phyloP scores from a whole-genome alignment of 2,329 filamentous ascomycete genomes.

The Trichothecium sympodiale region DNA sequence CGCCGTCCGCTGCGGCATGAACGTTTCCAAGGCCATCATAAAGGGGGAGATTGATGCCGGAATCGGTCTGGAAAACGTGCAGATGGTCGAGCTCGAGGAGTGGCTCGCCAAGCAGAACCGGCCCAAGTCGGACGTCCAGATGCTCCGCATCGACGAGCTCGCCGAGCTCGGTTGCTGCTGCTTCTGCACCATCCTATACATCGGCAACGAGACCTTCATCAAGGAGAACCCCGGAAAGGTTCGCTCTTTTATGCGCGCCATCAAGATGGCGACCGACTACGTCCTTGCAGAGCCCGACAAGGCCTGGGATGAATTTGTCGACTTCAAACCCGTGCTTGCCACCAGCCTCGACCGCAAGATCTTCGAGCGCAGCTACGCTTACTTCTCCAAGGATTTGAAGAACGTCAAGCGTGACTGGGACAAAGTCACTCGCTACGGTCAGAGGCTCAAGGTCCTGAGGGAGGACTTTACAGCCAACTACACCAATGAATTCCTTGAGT shows the following conservation, averaged over 20 bases:
- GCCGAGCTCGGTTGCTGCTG: slow-evolving; percentile 74
- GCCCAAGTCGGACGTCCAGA: slow-evolving; percentile 57
- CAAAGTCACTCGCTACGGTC: slow-evolving; percentile 69
- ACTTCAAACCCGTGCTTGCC: slow-evolving; percentile 61
- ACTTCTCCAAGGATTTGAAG: slow-evolving; percentile 64
- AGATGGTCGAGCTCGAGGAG: slow-evolving; percentile 73
- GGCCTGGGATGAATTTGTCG: slow-evolving; percentile 59
- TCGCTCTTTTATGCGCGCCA: slow-evolving; percentile 56
- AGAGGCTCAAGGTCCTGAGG: slow-evolving; percentile 58
- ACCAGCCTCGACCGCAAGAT: slow-evolving; percentile 64
- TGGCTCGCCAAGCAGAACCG: slow-evolving; percentile 57
- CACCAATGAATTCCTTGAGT: slow-evolving; percentile 59
- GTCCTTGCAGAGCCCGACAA: slow-evolving; percentile 51
- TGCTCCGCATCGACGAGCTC: slow-evolving; percentile 72
- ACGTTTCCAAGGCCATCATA: slow-evolving; percentile 68
- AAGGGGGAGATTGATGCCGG: slow-evolving; percentile 63
- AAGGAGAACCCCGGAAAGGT: slow-evolving; percentile 55
- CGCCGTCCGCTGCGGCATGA: slow-evolving; percentile 70
- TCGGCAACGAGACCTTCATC: slow-evolving; percentile 64
- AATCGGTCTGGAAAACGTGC: slow-evolving; percentile 68
- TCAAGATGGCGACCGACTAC: slow-evolving; percentile 65
- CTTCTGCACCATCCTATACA: slow-evolving; percentile 75
- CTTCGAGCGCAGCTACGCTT: slow-evolving; percentile 67
- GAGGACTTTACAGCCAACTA: slow-evolving; percentile 59
- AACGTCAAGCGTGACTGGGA: slow-evolving; percentile 66